A percentile compares a stretch with the other conserved stretches of the same genome.
Evolutionary conservation across 2,329 filamentous ascomycete species (phyloP).

Genomic region (Nemania sp.): DNA sequence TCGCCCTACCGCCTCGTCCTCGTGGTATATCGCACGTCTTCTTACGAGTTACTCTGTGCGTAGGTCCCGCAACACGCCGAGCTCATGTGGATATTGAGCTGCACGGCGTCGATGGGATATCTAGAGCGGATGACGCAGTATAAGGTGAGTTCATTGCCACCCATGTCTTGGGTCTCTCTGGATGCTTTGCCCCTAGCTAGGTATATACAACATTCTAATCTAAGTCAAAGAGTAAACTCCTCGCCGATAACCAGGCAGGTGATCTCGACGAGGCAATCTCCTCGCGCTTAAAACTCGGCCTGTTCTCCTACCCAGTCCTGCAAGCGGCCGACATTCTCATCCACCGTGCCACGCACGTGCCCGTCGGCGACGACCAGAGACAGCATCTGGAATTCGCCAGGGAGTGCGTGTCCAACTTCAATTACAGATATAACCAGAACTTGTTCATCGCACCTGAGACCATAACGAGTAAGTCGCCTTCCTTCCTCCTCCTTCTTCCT

Average conservation of each 20-base stretch:
- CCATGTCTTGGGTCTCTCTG: background rate
- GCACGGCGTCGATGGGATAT: constrained; percentile 88
- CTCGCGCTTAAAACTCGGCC: constrained; percentile 73
- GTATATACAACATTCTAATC: background rate
- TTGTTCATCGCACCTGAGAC: constrained; percentile 68
- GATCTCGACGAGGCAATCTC: constrained; percentile 60
- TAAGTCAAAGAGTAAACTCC: constrained; percentile 70
- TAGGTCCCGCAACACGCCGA: constrained; percentile 80
- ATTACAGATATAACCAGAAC: constrained; percentile 65
- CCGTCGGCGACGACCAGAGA: constrained; percentile 92
- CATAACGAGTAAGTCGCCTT: constrained; percentile 63
- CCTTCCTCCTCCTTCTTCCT: background rate
- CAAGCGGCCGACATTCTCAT: constrained; percentile 94
- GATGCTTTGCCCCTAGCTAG: background rate
- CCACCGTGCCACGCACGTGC: constrained; percentile 90
- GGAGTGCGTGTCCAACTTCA: constrained; percentile 85
- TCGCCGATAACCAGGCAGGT: constrained; percentile 62
- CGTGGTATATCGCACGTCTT: background rate
- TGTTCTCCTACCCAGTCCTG: constrained; percentile 95
- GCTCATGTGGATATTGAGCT: constrained; percentile 96
- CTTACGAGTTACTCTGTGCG: background rate
- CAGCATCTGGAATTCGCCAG: constrained; percentile 95
- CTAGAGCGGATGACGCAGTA: constrained; percentile 99
- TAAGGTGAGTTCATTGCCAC: constrained; percentile 66
- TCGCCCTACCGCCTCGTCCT: background rate